Evolutionary conservation across 164 flowering plant genomes (phyloP), one percentile per base, ranked within the genome.

Genomic region (Nelumbo lutea): DNA sequence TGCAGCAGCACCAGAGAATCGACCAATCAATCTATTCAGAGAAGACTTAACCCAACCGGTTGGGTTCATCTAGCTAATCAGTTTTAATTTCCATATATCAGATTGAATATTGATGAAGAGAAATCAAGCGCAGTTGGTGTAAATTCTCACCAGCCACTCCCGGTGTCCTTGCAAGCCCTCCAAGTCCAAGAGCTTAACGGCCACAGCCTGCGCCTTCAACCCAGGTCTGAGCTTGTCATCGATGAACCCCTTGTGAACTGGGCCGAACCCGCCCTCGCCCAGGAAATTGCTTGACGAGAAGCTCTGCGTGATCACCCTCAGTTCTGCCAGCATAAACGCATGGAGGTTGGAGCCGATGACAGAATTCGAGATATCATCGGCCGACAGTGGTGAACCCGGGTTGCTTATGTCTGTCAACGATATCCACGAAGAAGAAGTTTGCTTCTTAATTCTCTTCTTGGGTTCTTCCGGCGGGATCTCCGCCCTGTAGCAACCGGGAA

Each of bases 261-360:
- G 79, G 0, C 97, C 97, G 47, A 91, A 91, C 65, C 97, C 97
- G 9, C 96, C 97, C 73, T 89, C 93, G 0, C 93, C 95, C 0
- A 91, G 81, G 59, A 75, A 80, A 70, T 84, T 85, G 44, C 78
- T 72, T 7, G 75, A 73, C 0, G 89, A 81, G 79, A 88, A 88
- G 65, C 68, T 75, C 9, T 77, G 75, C 0, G 97, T 88, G 45
- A 91, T 83, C 62, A 59, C 42, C 64, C 78, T 70, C 15, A 91
- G 82, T 76, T 91, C 96, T n/a, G 69, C 53, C 3, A 78, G 66
- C 0, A 87, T 87, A 71, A 92, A 92, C 7, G 79, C 51, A 50
- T 86, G 86, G 67, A 90, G 83, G 70, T 83, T 82, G 1, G 88
- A 71, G 4, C 86, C 85, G 2, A 84, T 61, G 39, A 85, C 77